Percentiles rank a stretch among this genome's conserved stretches.
Evolutionary conservation across 805 yeast species (phyloP).

Genomic region (Yamadazyma laniorum): DNA sequence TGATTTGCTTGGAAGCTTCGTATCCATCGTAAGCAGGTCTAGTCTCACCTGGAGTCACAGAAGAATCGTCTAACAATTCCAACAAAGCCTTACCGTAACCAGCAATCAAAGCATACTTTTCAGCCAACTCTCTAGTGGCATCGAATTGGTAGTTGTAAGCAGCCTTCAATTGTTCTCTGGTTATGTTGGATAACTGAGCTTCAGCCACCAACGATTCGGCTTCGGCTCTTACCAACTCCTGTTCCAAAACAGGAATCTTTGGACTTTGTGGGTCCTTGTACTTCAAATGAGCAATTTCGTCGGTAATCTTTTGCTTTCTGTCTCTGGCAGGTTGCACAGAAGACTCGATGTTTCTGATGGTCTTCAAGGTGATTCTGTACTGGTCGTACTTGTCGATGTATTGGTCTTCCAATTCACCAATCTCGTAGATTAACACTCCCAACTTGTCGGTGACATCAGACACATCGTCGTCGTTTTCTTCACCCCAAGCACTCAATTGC

Average conservation of each 20-base stretch:
- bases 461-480: conserved; percentile 81
- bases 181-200: conserved; percentile 85
- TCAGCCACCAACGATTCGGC: conserved; percentile 90
- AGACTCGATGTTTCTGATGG: conserved; percentile 80
- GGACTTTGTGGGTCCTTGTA: conserved; percentile 84
- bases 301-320: conserved; percentile 81
- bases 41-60: conserved; percentile 90
- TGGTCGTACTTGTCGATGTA: conserved; percentile 84
- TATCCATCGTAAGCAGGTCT: conserved; percentile 88
- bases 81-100: conserved; percentile 86
- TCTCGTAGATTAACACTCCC: conserved; percentile 78
- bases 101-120: conserved; percentile 81
- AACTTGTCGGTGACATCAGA: conserved; percentile 84
- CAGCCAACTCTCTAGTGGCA: conserved; percentile 81
- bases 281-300: conserved; percentile 78
- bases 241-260: conserved; percentile 78
- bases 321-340: conserved; percentile 88
- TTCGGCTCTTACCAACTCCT: conserved; percentile 87
- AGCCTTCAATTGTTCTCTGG: conserved; percentile 82
- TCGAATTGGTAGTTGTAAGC: conserved; percentile 84
- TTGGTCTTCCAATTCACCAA: conserved; percentile 85
- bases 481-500: conserved; percentile 85
- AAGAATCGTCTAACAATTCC: conserved; percentile 78
- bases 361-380: conserved; percentile 77
- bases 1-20: conserved; percentile 84